phyloP scores from a whole-genome alignment of 805 yeast genomes.

The Groenewaldozyma tartarivorans region DNA sequence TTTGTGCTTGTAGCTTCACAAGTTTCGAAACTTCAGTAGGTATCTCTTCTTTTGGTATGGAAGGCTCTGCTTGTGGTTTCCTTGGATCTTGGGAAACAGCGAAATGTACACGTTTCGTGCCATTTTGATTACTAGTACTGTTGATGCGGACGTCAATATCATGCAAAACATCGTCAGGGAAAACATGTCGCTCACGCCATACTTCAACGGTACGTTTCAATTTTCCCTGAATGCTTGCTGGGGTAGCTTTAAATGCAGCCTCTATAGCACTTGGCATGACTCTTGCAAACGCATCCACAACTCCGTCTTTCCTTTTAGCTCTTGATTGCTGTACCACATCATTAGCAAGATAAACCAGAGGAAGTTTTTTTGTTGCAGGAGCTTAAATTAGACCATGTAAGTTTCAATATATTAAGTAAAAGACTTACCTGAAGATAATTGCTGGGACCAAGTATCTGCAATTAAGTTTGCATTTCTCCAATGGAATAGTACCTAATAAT shows the following conservation, averaged over 20 bases:
- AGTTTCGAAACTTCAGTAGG: constrained; percentile 8
- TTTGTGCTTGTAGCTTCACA: constrained; percentile 1
- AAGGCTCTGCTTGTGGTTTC: not conserved
- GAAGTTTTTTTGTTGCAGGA: constrained; percentile 30
- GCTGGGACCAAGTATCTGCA: constrained; percentile 44
- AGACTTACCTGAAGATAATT: constrained; percentile 15
- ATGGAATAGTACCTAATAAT: constrained; percentile 44
- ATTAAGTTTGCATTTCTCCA: constrained; percentile 45
- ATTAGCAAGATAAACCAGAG: constrained; percentile 62
- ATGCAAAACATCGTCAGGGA: constrained; percentile 27
- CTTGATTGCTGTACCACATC: constrained; percentile 76
- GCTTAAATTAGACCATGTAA: not conserved
- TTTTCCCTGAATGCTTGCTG: constrained; percentile 39
- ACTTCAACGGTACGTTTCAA: constrained; percentile 50
- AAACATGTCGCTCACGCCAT: constrained; percentile 57
- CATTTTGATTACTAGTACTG: not conserved
- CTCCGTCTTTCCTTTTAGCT: constrained; percentile 49
- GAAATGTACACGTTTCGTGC: no score
- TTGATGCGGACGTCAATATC: constrained; percentile 15
- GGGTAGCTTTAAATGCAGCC: constrained; percentile 29
- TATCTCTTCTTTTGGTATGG: not conserved
- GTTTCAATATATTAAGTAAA: not conserved
- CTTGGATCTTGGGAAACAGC: not conserved
- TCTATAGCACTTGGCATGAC: constrained; percentile 30
- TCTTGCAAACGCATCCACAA: constrained; percentile 46